Percentiles rank a stretch among this genome's conserved stretches.
phyloP scores from a whole-genome alignment of 2,329 filamentous ascomycete genomes.

The Talaromyces sp. region DNA sequence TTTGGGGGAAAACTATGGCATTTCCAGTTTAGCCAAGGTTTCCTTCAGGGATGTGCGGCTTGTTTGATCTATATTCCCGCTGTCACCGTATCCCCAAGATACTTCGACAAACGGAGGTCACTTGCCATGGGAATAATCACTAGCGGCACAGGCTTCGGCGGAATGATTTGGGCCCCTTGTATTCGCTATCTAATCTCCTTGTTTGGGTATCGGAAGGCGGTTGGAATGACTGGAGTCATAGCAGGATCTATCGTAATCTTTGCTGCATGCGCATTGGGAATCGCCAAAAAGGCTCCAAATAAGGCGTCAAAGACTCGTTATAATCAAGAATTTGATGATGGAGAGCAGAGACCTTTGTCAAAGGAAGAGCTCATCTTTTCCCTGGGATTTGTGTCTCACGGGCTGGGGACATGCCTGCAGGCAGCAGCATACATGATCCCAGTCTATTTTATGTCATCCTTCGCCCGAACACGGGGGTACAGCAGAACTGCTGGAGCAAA shows the following conservation, averaged over 20 bases:
- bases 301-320: too few relatives aligned
- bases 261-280: not conserved
- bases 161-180: constrained; percentile 39
- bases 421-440: constrained; percentile 42
- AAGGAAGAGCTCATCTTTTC: constrained; percentile 21
- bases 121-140: constrained; percentile 42
- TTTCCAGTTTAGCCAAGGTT: constrained; percentile 35
- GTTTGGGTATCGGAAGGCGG: constrained; percentile 39
- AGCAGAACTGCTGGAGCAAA: constrained; percentile 35
- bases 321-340: too few relatives aligned
- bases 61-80: constrained; percentile 41
- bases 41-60: constrained; percentile 39
- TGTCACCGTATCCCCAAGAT: constrained; percentile 39
- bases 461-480: constrained; percentile 41
- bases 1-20: constrained; percentile 36
- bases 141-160: constrained; percentile 40
- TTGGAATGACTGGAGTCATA: constrained; percentile 28
- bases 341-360: too few relatives aligned
- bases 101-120: constrained; percentile 37
- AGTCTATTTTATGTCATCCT: constrained; percentile 41
- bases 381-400: constrained; percentile 39
- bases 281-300: not conserved
- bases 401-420: constrained; percentile 37
- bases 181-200: constrained; percentile 30
- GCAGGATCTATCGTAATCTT: not conserved